Evolutionary conservation across 108 stramenopile species (phyloP).

Genomic region (Pseudonitzschia delicatissima): DNA sequence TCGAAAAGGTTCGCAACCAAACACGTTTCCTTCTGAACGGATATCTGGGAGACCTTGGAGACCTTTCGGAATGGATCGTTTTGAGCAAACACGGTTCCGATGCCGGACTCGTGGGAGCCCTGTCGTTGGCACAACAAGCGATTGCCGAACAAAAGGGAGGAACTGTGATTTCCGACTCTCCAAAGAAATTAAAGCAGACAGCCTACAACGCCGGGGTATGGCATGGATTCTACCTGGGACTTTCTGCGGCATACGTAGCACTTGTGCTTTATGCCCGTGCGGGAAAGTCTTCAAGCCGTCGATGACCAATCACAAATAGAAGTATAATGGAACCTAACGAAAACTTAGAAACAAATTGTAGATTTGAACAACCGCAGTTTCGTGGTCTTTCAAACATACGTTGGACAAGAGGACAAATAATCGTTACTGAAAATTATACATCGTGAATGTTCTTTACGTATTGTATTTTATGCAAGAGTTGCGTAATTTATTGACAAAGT

Average conservation of each 20-base stretch:
- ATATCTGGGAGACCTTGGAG: constrained; percentile 69
- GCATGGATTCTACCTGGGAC: constrained; percentile 1
- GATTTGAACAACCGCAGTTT: too few species aligned
- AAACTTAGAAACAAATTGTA: too few species aligned
- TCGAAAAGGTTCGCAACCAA: constrained; percentile 56
- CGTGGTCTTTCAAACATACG: too few species aligned
- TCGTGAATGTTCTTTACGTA: too few species aligned
- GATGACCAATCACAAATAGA: background rate
- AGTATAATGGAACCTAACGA: too few species aligned
- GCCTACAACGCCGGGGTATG: constrained; percentile 2
- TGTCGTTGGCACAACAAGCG: constrained; percentile 73
- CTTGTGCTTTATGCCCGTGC: background rate
- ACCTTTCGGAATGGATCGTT: constrained; percentile 36
- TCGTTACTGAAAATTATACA: too few species aligned
- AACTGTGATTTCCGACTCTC: background rate
- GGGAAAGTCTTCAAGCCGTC: constrained; percentile 3
- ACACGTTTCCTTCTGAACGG: constrained; percentile 82
- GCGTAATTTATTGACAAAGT: too few species aligned
- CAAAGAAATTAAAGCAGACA: background rate
- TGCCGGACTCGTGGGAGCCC: constrained; percentile 74
- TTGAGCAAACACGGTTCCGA: constrained; percentile 40
- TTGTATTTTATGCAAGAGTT: too few species aligned
- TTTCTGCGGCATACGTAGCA: background rate
- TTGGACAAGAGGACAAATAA: too few species aligned
- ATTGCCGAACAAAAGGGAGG: constrained; percentile 6